These are phyloP conservation scores for Saccharomycopsis selenospora DNA, from an alignment of 805 yeast species.

Conservation along the genomic window DNA sequence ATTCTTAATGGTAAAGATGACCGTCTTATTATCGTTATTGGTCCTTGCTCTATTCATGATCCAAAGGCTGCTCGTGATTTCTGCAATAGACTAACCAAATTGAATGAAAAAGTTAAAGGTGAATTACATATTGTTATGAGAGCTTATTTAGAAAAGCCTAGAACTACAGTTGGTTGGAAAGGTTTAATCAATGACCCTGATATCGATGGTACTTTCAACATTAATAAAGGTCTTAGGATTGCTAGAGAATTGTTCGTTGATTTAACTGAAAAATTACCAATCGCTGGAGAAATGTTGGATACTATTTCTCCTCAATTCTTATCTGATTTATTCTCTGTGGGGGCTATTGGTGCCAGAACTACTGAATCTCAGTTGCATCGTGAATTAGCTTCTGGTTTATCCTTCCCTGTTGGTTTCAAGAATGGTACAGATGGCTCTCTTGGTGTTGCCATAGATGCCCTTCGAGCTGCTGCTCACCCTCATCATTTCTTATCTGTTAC, in stretches of 20 bases:
- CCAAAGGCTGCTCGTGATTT: slow-evolving; percentile 84
- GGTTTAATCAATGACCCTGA: slow-evolving; percentile 97
- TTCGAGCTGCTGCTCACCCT: slow-evolving; percentile 81
- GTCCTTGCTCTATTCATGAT: slow-evolving; percentile 97
- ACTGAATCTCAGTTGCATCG: slow-evolving; percentile 98
- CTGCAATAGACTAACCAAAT: slow-evolving; percentile 57
- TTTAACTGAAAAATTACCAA: slow-evolving; percentile 80
- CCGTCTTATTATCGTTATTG: slow-evolving; percentile 80
- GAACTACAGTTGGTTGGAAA: slow-evolving; percentile 99
- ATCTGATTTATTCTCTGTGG: slow-evolving; percentile 83
- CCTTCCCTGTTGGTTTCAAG: slow-evolving; percentile 99
- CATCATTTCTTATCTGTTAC: slow-evolving; percentile 98
- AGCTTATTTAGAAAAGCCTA: slow-evolving; percentile 96
- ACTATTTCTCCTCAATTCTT: slow-evolving; percentile 95
- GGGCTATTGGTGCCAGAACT: slow-evolving; percentile 99
- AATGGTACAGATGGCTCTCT: slow-evolving; percentile 97
- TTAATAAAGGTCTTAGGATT: slow-evolving; percentile 86
- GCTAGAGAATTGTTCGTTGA: slow-evolving; percentile 81
- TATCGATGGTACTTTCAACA: slow-evolving; percentile 83
- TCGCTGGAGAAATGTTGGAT: slow-evolving; percentile 97
- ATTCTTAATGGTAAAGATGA: slow-evolving; percentile 74
- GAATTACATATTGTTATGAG: slow-evolving; percentile 90
- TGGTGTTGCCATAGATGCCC: slow-evolving; percentile 90
- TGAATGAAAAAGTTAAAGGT: slow-evolving; percentile 61
- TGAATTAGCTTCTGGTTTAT: slow-evolving; percentile 93